Evolutionary conservation across 805 yeast genomes (phyloP).

Genomic region (Lachancea dasiensis): DNA sequence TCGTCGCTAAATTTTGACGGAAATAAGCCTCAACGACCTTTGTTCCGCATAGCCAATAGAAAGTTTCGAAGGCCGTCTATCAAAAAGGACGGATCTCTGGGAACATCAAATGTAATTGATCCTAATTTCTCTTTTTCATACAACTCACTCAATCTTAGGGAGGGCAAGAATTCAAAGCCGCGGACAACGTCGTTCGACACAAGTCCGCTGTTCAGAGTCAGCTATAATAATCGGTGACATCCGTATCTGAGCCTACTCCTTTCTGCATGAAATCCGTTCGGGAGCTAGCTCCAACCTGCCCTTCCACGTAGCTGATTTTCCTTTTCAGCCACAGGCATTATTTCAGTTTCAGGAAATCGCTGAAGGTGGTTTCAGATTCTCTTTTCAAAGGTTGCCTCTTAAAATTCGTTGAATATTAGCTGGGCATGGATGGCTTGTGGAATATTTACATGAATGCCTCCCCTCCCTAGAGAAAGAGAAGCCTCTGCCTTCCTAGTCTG

Average conservation of each 20-base stretch:
- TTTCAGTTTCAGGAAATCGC: too few relatives aligned
- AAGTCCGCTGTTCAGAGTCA: slow-evolving; percentile 23
- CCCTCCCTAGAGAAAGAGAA: too few relatives aligned
- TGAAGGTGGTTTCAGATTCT: too few relatives aligned
- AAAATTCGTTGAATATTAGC: too few relatives aligned
- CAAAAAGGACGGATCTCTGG: not conserved
- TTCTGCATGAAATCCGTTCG: too few relatives aligned
- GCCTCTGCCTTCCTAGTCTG: too few relatives aligned
- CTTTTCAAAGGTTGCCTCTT: too few relatives aligned
- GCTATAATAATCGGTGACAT: slow-evolving; percentile 11
- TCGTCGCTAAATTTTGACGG: slow-evolving; percentile 9
- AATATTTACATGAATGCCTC: too few relatives aligned
- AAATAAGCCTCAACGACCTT: slow-evolving; percentile 6
- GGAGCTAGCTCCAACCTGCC: too few relatives aligned
- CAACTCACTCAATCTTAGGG: slow-evolving; percentile 6
- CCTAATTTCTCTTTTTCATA: slow-evolving; percentile 6
- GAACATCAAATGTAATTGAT: not conserved
- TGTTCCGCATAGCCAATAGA: slow-evolving; percentile 6
- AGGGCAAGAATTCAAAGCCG: slow-evolving; percentile 10
- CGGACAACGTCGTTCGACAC: slow-evolving; percentile 15
- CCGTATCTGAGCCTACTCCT: not conserved
- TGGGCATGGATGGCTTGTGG: too few relatives aligned
- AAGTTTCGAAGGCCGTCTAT: not conserved
- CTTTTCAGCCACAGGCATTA: too few relatives aligned
- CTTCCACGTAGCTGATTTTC: too few relatives aligned